Conservation (phyloP, 2,329 filamentous ascomycete genomes). For the Cladophialophora psammophila region DNA sequence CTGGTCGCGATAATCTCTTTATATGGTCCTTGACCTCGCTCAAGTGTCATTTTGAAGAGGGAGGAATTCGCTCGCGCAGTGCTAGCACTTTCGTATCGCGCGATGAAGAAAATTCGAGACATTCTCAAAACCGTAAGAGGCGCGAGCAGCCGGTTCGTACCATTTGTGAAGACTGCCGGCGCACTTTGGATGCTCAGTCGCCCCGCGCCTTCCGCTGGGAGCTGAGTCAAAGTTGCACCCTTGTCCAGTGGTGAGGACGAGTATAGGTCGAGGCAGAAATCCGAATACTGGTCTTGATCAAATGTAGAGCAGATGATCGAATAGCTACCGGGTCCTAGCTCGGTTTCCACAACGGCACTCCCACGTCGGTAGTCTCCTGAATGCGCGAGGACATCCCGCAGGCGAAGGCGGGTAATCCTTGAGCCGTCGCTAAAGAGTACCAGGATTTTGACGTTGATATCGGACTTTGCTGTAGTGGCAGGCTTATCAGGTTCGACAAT, state of each 20-base stretch:
- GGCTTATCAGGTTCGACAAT: slow-evolving; percentile 56
- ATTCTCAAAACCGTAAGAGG: slow-evolving; percentile 61
- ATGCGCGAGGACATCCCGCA: slow-evolving; percentile 77
- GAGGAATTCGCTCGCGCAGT: slow-evolving; percentile 42
- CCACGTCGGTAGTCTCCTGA: slow-evolving; percentile 89
- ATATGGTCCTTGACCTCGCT: slow-evolving; percentile 74
- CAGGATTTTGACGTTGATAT: slow-evolving; percentile 84
- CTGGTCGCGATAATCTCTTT: slow-evolving; percentile 66
- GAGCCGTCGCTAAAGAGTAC: slow-evolving; percentile 63
- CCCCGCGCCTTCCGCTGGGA: slow-evolving; percentile 79
- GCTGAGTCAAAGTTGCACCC: slow-evolving; percentile 49
- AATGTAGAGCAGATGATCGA: slow-evolving; percentile 42
- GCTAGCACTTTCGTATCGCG: slow-evolving; percentile 51
- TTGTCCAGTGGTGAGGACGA: slow-evolving; percentile 48
- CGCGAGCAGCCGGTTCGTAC: slow-evolving; percentile 62
- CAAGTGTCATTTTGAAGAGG: slow-evolving; percentile 73
- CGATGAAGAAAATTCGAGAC: slow-evolving; percentile 67
- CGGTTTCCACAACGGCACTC: slow-evolving; percentile 72
- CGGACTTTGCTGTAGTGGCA: slow-evolving; percentile 52
- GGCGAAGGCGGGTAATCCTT: slow-evolving; percentile 72
- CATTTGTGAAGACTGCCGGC: slow-evolving; percentile 58
- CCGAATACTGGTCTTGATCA: slow-evolving; percentile 61
- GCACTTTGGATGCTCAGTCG: slow-evolving; percentile 68
- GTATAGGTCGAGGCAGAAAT: slow-evolving; percentile 77
- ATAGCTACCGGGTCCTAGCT: slow-evolving; percentile 75